These are phyloP conservation scores for Alternaria conjuncta DNA, from an alignment of 2,329 filamentous ascomycete genomes.

Conservation along the genomic window DNA sequence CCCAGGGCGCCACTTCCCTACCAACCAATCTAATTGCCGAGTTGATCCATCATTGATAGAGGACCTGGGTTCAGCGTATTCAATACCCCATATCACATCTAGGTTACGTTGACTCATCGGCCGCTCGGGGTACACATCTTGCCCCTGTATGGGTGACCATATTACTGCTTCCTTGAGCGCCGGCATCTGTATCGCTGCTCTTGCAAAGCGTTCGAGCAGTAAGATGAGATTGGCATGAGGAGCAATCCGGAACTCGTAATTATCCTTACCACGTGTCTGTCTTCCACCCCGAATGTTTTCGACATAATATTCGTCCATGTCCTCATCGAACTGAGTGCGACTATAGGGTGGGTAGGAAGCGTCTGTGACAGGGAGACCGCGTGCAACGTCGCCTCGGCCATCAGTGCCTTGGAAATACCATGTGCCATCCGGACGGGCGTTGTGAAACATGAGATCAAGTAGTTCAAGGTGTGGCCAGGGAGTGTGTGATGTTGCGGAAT, in stretches of 20 bases:
- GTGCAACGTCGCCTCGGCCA: neutral
- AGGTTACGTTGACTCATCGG: neutral
- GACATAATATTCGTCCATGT: neutral
- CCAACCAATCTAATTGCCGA: neutral
- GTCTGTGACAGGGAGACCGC: neutral
- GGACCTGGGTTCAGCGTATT: neutral
- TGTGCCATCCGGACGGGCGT: neutral
- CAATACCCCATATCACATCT: neutral
- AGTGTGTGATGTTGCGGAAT: neutral
- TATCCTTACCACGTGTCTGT: neutral
- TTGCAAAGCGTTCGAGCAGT: neutral
- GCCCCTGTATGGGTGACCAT: neutral
- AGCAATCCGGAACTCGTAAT: neutral
- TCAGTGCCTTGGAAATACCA: neutral
- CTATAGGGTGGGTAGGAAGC: neutral
- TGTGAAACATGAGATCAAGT: neutral
- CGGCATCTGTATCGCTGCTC: neutral
- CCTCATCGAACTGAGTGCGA: neutral
- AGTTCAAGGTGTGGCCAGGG: neutral
- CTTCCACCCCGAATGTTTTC: neutral
- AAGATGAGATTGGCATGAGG: neutral
- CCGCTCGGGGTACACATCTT: neutral
- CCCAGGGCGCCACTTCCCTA: neutral
- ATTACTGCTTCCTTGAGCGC: neutral
- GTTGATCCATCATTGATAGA: too few relatives aligned